Base-by-base conservation (phyloP, 2,329 filamentous ascomycete species). In the Chaetomium globosum region DNA sequence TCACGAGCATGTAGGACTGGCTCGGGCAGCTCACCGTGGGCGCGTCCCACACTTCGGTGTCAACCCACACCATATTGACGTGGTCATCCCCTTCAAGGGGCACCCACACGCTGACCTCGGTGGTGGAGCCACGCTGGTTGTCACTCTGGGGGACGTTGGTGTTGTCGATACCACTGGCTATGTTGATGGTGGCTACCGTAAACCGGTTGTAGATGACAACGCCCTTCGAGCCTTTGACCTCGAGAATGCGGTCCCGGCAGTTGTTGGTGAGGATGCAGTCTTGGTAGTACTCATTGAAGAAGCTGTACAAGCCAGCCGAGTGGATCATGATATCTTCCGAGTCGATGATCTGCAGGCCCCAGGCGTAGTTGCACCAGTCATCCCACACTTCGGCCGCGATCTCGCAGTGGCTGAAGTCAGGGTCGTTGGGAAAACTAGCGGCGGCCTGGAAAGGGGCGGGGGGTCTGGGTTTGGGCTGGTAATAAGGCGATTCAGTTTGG, bases 401-500 rank as follows among this genome's bases (percentile, higher is more conserved):
- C 43, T 48, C 43, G n/a, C 43, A 48, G 43, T 21, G 19, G 6
- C 43, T 48, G 2, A 21, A 48, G n/a, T 48, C 43, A 9, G 43
- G 43, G 43, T 48, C 43, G n/a, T 21, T 21, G 19, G 43, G 43
- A 3, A 48, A 48, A 19, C 43, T 21, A 3, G 16, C 19, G 19
- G 43, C 43, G 43, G 19, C 43, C 2, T 4, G 43, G 43, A 48
- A 21, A 48, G 39, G 39, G 16, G 39, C 39, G 19, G 39, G 39
- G 2, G 39, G 39, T 2, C 16, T 23, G 12, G 49, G 49, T 0
- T 19, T 52, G 31, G 87, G 85, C 75, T 91, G 89, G 76, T 83
- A 90, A 75, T 92, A 91, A 0, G 88, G 84, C 3, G 88, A 87
- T 74, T 91, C 88, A 56, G 87, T 87, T 73, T 91, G 88, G 58